phyloP scores from a whole-genome alignment of 768 basidiomycete species.

The Sarcodon aspratus region DNA sequence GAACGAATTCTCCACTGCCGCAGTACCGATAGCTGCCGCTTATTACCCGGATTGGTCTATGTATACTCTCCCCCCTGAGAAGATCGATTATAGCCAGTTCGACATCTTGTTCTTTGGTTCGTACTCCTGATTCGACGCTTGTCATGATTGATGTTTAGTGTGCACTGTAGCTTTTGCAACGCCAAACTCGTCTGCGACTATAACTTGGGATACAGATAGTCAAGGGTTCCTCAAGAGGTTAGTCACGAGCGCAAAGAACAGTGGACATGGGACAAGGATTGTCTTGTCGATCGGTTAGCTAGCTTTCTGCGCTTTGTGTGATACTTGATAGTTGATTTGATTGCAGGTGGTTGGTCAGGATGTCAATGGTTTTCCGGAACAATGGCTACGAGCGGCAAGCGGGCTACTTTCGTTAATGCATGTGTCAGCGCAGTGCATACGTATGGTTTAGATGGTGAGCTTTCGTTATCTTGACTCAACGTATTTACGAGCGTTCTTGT shows the following conservation, averaged over 20 bases:
- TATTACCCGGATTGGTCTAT: slow-evolving; percentile 45
- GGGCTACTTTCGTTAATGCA: slow-evolving; percentile 46
- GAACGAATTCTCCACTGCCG: slow-evolving; percentile 10
- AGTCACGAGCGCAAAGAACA: slow-evolving; percentile 43
- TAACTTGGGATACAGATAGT: slow-evolving; percentile 41
- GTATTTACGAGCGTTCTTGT: background rate
- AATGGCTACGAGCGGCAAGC: slow-evolving; percentile 33
- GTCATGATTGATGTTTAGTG: slow-evolving; percentile 4
- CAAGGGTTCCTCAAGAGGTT: slow-evolving; percentile 42
- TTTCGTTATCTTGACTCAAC: background rate
- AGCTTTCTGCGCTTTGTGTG: slow-evolving; percentile 2
- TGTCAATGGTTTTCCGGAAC: slow-evolving; percentile 53
- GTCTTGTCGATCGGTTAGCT: slow-evolving; percentile 52
- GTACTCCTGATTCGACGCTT: slow-evolving; percentile 5
- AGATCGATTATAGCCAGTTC: slow-evolving; percentile 51
- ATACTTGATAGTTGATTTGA: slow-evolving; percentile 8
- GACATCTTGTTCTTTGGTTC: slow-evolving; percentile 58
- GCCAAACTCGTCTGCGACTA: slow-evolving; percentile 42
- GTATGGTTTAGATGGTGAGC: slow-evolving; percentile 49
- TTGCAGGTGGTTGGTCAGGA: slow-evolving; percentile 60
- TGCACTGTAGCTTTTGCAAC: slow-evolving; percentile 50
- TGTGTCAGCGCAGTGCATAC: slow-evolving; percentile 42
- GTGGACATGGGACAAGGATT: slow-evolving; percentile 49
- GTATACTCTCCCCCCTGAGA: slow-evolving; percentile 37
- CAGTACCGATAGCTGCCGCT: slow-evolving; percentile 26